Percentiles rank a stretch among this genome's conserved stretches.
phyloP scores from a whole-genome alignment of 352 stramenopile genomes.

The Globisporangium rhizosaccharum region DNA sequence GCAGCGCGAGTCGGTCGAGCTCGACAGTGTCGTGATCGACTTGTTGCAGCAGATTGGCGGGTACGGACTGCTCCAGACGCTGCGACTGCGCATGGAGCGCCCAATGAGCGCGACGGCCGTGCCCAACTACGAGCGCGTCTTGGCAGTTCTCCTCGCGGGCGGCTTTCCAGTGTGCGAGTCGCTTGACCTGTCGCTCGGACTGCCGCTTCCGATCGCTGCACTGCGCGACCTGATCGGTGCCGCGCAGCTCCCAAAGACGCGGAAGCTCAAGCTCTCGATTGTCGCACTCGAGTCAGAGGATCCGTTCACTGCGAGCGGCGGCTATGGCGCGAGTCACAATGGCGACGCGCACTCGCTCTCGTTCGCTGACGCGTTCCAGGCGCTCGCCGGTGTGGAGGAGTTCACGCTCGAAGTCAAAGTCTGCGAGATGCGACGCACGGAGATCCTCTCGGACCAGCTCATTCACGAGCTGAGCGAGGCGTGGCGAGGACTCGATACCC shows the following conservation, averaged over 20 bases:
- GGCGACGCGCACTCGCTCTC: background rate
- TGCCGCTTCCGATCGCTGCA: conserved; percentile 17
- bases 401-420: conserved; percentile 17
- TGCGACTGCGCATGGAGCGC: conserved; percentile 19
- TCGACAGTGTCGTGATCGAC: conserved; percentile 16
- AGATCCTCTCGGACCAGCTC: conserved; percentile 13
- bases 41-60: conserved; percentile 23
- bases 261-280: conserved; percentile 22
- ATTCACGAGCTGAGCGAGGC: conserved; percentile 16
- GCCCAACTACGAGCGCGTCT: conserved; percentile 11
- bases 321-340: background rate
- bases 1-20: background rate
- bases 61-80: conserved; percentile 17
- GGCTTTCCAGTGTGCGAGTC: conserved; percentile 40
- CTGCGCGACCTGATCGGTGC: conserved; percentile 16
- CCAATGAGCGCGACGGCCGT: conserved; percentile 3
- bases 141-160: conserved; percentile 33
- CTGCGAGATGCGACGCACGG: background rate
- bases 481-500: conserved; percentile 16
- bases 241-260: conserved; percentile 15
- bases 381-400: conserved; percentile 8
- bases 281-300: conserved; percentile 2
- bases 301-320: background rate
- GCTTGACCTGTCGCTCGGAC: conserved; percentile 27
- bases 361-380: conserved; percentile 11